These are phyloP conservation scores for Syzygium malaccense DNA, from an alignment of 441 rosid genomes.

Conservation along the genomic window DNA sequence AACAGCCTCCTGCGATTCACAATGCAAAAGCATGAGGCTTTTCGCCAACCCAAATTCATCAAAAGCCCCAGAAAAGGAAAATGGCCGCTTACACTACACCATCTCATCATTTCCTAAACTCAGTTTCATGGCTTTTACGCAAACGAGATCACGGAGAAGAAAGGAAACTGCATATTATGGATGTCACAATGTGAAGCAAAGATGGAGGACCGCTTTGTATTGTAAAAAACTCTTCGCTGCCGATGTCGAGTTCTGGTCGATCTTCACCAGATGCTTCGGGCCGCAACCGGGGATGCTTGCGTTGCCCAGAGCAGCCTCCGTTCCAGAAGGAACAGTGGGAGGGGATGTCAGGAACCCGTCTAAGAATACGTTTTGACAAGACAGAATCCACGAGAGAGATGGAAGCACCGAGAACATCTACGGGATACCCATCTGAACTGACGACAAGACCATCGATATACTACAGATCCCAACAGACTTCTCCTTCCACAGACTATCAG, in stretches of 20 bases:
- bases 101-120: background rate
- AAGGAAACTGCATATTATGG: background rate
- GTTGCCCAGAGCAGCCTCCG: constrained; percentile 79
- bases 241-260: constrained; percentile 37
- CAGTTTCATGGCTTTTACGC: background rate
- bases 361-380: background rate
- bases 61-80: background rate
- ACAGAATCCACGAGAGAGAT: constrained; percentile 14
- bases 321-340: background rate
- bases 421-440: constrained; percentile 75
- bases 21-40: background rate
- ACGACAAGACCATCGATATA: constrained; percentile 68
- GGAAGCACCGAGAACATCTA: constrained; percentile 80
- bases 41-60: background rate
- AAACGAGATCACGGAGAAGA: background rate
- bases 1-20: background rate
- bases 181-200: background rate
- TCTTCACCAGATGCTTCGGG: constrained; percentile 44
- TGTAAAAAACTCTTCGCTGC: constrained; percentile 56
- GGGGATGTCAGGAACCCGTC: background rate
- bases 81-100: accelerated
- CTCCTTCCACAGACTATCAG: constrained; percentile 62
- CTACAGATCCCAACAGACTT: constrained; percentile 85
- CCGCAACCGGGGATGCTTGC: constrained; percentile 64
- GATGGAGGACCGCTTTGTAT: background rate